These are phyloP conservation scores for Chaetoceros tenuissimus DNA, from an alignment of 108 stramenopile genomes.

Conservation along the genomic window DNA sequence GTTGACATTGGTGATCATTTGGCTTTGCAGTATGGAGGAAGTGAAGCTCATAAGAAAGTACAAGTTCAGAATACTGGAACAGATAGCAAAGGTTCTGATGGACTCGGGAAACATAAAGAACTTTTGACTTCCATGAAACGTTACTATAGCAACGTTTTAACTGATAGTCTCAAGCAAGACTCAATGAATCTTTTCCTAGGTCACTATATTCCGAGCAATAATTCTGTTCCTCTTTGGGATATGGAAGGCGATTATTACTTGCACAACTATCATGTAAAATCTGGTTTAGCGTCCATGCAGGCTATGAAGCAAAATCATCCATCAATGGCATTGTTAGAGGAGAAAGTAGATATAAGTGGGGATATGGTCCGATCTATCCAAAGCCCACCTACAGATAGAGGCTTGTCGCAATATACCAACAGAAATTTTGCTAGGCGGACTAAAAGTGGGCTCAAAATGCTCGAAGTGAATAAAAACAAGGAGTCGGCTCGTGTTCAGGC, in stretches of 20 bases:
- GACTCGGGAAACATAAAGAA: conserved; percentile 26
- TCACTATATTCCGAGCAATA: conserved; percentile 68
- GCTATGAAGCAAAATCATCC: conserved; percentile 63
- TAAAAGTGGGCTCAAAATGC: background rate
- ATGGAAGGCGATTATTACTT: conserved; percentile 84
- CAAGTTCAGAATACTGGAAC: conserved; percentile 60
- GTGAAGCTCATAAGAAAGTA: conserved; percentile 97
- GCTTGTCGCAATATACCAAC: background rate
- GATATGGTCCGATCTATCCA: background rate
- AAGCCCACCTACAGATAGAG: background rate
- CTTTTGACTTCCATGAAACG: conserved; percentile 53
- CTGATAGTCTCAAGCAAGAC: conserved; percentile 95
- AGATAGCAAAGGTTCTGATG: conserved; percentile 57
- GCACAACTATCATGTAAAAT: conserved; percentile 75
- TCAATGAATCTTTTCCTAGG: conserved; percentile 98
- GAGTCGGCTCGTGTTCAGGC: conserved; percentile 23
- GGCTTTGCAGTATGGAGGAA: conserved; percentile 98
- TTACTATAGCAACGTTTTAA: conserved; percentile 88
- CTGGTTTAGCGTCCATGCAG: conserved; percentile 44
- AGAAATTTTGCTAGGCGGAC: background rate
- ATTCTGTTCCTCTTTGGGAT: conserved; percentile 79
- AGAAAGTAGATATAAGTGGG: conserved; percentile 16
- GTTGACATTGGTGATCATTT: conserved; percentile 94
- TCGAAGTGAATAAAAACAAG: background rate
- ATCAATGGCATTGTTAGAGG: conserved; percentile 60